A percentile compares a stretch with the other conserved stretches of the same genome.
These are phyloP conservation scores for Sugiyamaella pinicola DNA, from an alignment of 1,139 yeast species.

Conservation along the genomic window DNA sequence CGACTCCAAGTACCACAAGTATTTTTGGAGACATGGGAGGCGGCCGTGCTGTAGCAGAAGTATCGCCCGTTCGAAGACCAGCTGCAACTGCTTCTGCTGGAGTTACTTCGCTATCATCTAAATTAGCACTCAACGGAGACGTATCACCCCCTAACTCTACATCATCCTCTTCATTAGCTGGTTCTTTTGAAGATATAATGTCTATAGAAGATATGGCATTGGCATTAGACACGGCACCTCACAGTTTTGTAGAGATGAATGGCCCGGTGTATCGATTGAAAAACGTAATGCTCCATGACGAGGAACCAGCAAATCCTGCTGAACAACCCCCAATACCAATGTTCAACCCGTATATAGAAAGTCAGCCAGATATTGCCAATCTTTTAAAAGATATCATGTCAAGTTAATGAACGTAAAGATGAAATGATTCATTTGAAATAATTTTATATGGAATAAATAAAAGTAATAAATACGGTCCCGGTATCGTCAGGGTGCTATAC, in stretches of 20 bases:
- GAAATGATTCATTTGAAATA: background rate
- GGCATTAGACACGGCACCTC: conserved; percentile 39
- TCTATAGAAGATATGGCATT: conserved; percentile 41
- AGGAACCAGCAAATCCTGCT: conserved; percentile 24
- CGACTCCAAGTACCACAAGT: conserved; percentile 3
- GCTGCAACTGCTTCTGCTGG: background rate
- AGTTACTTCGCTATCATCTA: background rate
- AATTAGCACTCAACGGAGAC: background rate
- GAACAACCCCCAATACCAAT: conserved; percentile 9
- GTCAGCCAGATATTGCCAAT: conserved; percentile 20
- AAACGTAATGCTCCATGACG: conserved; percentile 40
- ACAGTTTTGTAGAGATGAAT: conserved; percentile 39
- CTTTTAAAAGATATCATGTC: conserved; percentile 25
- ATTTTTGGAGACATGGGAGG: conserved; percentile 1
- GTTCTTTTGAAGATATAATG: conserved; percentile 33
- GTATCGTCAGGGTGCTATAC: too few species aligned
- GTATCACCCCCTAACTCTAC: background rate
- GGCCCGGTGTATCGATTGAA: conserved; percentile 40
- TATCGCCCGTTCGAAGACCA: background rate
- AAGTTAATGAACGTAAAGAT: conserved; percentile 15
- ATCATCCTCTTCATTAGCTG: conserved; percentile 6
- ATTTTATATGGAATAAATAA: conserved; percentile 4
- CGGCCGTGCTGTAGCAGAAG: background rate
- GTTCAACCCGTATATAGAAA: conserved; percentile 14
- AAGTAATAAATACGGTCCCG: too few species aligned